A percentile compares a stretch with the other conserved stretches of the same genome.
phyloP scores from a whole-genome alignment of 2,329 filamentous ascomycete species.

The Nannizzia gypsea region DNA sequence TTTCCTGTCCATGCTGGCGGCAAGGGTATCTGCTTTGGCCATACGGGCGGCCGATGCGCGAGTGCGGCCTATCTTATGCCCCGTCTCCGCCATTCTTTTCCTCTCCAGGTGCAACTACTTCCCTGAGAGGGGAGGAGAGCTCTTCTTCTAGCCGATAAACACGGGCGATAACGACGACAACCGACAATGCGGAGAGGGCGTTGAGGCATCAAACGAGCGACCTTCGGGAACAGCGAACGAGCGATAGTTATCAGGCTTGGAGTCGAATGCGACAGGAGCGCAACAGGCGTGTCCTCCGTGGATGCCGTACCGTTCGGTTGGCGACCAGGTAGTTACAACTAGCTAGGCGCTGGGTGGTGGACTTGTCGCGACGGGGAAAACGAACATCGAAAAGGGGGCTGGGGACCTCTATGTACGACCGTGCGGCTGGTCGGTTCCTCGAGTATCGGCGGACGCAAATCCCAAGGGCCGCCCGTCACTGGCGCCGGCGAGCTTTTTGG shows the following conservation, averaged over 20 bases:
- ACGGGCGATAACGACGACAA: not conserved
- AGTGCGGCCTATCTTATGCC: not conserved
- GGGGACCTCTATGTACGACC: not conserved
- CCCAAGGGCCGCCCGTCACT: not conserved
- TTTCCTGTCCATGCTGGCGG: slow-evolving; percentile 13
- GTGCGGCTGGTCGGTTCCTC: not conserved
- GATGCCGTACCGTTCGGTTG: not conserved
- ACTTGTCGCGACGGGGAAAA: not conserved
- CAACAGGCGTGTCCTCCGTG: not conserved
- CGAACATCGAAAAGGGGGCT: not conserved
- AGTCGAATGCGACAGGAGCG: not conserved
- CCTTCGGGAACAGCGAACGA: not conserved
- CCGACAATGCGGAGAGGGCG: not conserved
- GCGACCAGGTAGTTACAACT: not conserved
- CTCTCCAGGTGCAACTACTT: not conserved
- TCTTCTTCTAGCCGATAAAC: not conserved
- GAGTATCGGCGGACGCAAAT: not conserved
- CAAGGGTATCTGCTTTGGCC: not conserved
- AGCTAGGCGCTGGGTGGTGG: not conserved
- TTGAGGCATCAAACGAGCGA: not conserved
- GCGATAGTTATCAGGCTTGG: not conserved
- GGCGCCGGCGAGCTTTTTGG: not conserved
- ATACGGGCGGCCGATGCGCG: not conserved
- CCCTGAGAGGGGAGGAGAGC: not conserved
- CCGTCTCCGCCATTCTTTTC: slow-evolving; percentile 2